Evolutionary conservation across 192 early-diverging fungal species (phyloP).

Genomic region (Funneliformis geosporum): DNA sequence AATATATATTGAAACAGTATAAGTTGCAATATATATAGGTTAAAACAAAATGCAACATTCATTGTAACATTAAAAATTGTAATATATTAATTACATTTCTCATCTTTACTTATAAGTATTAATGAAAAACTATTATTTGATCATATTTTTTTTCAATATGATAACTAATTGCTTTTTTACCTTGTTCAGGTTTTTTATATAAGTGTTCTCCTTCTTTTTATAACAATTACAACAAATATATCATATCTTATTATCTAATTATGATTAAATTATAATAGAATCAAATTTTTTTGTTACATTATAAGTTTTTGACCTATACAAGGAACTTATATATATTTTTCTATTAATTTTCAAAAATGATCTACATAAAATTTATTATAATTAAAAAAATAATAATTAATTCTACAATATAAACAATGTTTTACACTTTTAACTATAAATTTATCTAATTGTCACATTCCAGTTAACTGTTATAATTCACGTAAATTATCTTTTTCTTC

Average conservation of each 20-base stretch:
- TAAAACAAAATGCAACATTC: too few species aligned
- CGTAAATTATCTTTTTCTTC: neutral
- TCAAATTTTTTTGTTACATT: neutral
- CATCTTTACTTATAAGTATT: neutral
- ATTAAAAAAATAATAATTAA: conserved; percentile 2
- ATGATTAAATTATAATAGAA: neutral
- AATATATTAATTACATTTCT: too few species aligned
- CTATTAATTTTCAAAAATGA: neutral
- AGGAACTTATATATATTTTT: neutral
- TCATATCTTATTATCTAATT: neutral
- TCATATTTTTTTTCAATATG: neutral
- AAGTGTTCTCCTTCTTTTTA: conserved; percentile 7
- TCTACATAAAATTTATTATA: neutral
- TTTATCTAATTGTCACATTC: neutral
- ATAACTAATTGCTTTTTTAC: neutral
- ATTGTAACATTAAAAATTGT: too few species aligned
- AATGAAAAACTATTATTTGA: neutral
- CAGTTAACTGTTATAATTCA: neutral
- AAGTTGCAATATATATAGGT: too few species aligned
- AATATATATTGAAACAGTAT: too few species aligned
- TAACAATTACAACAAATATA: conserved; percentile 11
- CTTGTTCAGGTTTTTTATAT: neutral
- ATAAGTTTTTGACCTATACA: neutral
- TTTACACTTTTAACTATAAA: neutral
- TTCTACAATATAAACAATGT: neutral